Base-by-base conservation (phyloP, 352 stramenopile species). In the Blastocystis hominis region DNA sequence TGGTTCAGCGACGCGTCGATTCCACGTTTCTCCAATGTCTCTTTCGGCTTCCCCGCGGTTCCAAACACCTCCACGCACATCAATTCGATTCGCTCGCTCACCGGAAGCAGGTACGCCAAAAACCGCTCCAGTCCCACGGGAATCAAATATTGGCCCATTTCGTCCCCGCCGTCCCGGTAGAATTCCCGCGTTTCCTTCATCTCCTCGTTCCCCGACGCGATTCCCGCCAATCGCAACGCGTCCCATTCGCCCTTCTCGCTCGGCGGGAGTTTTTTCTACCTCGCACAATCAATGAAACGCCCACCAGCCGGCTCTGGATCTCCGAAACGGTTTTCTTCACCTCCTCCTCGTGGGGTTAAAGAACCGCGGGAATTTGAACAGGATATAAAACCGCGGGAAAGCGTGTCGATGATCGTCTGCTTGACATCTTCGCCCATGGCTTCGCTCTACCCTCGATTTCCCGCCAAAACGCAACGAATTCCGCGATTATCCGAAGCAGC, bases 11-110 rank as follows among this genome's bases (percentile, higher is more conserved):
- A 50, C 36, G 46, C 15, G 6, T 80, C 70, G 17, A 63, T 62
- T 1, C 15, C 10, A n/a, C 50, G 44, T 24, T 44, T 64, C 70
- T 80, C 70, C 70, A 80, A 24, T 42, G 70, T 40, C 44, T 61
- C 70, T 46, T 46, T n/a, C 24, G 44, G 42, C 38, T 80, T 61
- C 5, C 55, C 70, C 3, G 20, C 70, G 15, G 2, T 47, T 2
- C 40, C 70, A 47, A 80, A 80, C 4, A 80, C 5, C 30, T 80
- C 70, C 46, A 80, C 5, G 54, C 70, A 80, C 13, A 80, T 15
- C 55, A 62, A 42, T 34, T 80, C 70, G 20, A 80, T 24, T 30
- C 70, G 36, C 70, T 80, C 70, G 54, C 44, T 80, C 24, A 42
- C 36, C 30, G 70, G 70, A 20, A 80, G 40, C 3, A 80, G 20